Conservation (phyloP, 2,329 filamentous ascomycete genomes). For the Trichoderma aggressivum region DNA sequence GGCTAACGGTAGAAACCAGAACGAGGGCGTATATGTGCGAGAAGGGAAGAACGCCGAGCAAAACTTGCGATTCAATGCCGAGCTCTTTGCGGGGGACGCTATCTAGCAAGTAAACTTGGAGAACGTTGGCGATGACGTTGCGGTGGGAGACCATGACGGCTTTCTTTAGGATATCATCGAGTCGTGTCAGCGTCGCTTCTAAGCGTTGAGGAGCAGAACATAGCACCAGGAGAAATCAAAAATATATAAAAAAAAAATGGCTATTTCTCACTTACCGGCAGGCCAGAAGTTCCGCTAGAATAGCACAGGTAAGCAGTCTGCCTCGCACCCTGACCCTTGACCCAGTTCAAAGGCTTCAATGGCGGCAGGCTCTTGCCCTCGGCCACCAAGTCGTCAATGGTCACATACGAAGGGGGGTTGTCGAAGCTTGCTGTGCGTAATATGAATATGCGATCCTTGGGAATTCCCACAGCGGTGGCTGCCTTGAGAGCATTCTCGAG, state of each 20-base stretch:
- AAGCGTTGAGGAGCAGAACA: background rate
- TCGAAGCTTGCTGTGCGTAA: constrained; percentile 62
- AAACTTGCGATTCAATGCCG: constrained; percentile 41
- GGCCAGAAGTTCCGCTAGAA: constrained; percentile 73
- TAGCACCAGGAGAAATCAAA: background rate
- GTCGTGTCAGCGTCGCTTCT: constrained; percentile 6
- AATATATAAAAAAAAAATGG: too few relatives aligned
- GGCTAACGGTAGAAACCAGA: constrained; percentile 61
- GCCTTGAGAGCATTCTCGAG: constrained; percentile 62
- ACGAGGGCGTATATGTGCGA: constrained; percentile 80
- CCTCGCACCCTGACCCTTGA: constrained; percentile 60
- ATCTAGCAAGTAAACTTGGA: constrained; percentile 54
- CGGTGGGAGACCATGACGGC: constrained; percentile 78
- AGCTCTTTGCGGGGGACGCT: constrained; percentile 35
- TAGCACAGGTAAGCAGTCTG: constrained; percentile 76
- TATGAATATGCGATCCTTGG: constrained; percentile 63
- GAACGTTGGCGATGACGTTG: constrained; percentile 73
- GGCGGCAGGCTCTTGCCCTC: constrained; percentile 54
- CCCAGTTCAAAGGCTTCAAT: constrained; percentile 57
- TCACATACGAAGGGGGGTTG: constrained; percentile 54
- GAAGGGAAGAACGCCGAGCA: constrained; percentile 70
- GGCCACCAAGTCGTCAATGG: constrained; percentile 62
- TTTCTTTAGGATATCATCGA: constrained; percentile 50
- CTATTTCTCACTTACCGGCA: constrained; percentile 56
- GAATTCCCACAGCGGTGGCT: constrained; percentile 60